Evolutionary conservation across 331 rosid species (phyloP), one percentile per base, ranked within the genome.

Genomic region (Quercus lobata): DNA sequence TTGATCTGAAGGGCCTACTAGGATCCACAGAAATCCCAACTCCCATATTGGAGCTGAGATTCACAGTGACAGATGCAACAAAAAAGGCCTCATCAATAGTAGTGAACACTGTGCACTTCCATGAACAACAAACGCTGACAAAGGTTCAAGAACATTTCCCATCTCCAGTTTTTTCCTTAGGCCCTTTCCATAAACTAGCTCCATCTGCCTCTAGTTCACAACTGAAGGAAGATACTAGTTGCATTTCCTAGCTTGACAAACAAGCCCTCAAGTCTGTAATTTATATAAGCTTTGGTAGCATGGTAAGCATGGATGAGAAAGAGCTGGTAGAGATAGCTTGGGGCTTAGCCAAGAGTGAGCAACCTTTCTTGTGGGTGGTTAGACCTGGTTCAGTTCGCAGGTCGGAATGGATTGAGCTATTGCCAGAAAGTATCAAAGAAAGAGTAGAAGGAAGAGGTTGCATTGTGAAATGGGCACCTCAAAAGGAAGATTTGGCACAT

Each of bases 401-500:
- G 4, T 76, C 27, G 4, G 69, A 76, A 32, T 76, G 77, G 82
- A 29, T 34, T 9, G 82, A 76, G 84, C 46, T 37, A 17, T 46
- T 72, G 82, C 84, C 82, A 19, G 5, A 46, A 74, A 76, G 55
- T 2, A 73, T 82, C 9, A 66, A 4, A 53, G 66, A 73, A 44
- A 78, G 11, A 19, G 56, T 57, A 3, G 80, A 76, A 56, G 77
- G 69, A 5, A 57, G 72, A 58, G 69, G 84, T 15, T 68, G 68
- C 72, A 72, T 84, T 22, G 77, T 76, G 17, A 76, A 78, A 68
- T 84, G 84, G 82, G 84, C 84, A 73, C 84, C 82, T 0, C 71
- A 30, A 65, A 32, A 65, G 71, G 22, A 65, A 65, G 71, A 17
- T 4, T 32, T 65, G 24, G 71, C 49, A 3, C 24, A 65, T 30